A percentile compares a stretch with the other conserved stretches of the same genome.
Evolutionary conservation across 2,329 filamentous ascomycete genomes (phyloP).

Genomic region (Talaromyces rugulosus): DNA sequence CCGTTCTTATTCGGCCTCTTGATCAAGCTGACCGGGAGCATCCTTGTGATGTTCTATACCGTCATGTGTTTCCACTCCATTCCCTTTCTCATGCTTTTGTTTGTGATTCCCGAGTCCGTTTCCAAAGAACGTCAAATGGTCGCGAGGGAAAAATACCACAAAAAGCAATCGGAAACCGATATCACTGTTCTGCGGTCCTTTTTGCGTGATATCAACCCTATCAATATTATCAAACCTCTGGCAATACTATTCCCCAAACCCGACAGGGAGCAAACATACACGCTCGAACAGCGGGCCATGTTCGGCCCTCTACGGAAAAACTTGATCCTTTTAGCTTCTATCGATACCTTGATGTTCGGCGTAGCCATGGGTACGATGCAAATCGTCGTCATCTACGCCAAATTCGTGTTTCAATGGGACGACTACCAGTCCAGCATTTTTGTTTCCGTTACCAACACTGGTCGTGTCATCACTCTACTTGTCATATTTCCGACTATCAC

Average conservation of each 20-base stretch:
- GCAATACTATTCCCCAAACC: constrained; percentile 68
- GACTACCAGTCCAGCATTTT: constrained; percentile 76
- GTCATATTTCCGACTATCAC: constrained; percentile 72
- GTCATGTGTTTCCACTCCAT: constrained; percentile 66
- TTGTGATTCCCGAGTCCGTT: constrained; percentile 80
- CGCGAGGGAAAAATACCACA: constrained; percentile 64
- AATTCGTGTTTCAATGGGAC: constrained; percentile 76
- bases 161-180: constrained; percentile 33
- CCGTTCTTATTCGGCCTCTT: constrained; percentile 77
- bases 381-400: constrained; percentile 80
- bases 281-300: constrained; percentile 53
- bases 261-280: constrained; percentile 23
- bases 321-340: constrained; percentile 71
- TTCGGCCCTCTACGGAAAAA: constrained; percentile 66
- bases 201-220: constrained; percentile 35
- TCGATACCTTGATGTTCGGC: constrained; percentile 79
- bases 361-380: constrained; percentile 74
- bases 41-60: constrained; percentile 81
- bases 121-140: constrained; percentile 65
- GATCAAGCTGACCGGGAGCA: constrained; percentile 68
- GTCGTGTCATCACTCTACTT: constrained; percentile 72
- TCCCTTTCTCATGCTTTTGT: constrained; percentile 68
- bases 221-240: constrained; percentile 72
- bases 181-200: constrained; percentile 22
- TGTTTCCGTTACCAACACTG: constrained; percentile 72